Percentiles rank a stretch among this genome's conserved stretches.
These are phyloP conservation scores for Stemphylium lycopersici DNA, from an alignment of 2,329 filamentous ascomycete species.

Conservation along the genomic window DNA sequence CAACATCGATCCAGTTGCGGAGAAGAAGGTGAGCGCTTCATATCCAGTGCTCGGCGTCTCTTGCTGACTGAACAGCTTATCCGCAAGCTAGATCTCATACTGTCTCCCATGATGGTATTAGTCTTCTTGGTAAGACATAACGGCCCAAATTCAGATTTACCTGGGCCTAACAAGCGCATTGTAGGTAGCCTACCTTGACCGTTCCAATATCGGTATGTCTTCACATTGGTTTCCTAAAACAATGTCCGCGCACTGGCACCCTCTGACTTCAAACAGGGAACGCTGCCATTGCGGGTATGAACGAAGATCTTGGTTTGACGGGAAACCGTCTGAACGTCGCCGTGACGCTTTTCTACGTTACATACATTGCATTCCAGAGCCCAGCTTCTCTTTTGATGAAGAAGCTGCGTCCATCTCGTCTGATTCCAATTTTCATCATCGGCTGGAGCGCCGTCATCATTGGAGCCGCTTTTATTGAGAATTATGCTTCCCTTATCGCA, in stretches of 20 bases:
- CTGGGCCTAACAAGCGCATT: not conserved
- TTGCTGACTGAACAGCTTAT: constrained; percentile 46
- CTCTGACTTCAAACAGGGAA: constrained; percentile 45
- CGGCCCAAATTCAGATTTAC: not conserved
- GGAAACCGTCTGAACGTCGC: constrained; percentile 54
- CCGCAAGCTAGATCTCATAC: constrained; percentile 55
- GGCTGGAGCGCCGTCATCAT: constrained; percentile 23
- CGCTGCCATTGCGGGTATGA: constrained; percentile 38
- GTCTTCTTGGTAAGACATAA: constrained; percentile 54
- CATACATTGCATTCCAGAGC: constrained; percentile 57
- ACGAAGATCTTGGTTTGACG: constrained; percentile 23
- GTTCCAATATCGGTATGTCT: constrained; percentile 56
- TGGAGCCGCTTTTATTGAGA: constrained; percentile 25
- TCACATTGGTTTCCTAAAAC: not conserved
- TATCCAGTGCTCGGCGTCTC: not conserved
- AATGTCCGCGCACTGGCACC: not conserved
- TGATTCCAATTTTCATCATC: constrained; percentile 25
- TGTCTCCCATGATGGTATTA: constrained; percentile 60
- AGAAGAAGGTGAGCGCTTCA: constrained; percentile 33
- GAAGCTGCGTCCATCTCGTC: constrained; percentile 33
- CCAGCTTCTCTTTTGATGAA: constrained; percentile 56
- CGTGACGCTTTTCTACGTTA: constrained; percentile 60
- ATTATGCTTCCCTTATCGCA: constrained; percentile 28
- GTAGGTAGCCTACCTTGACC: constrained; percentile 44
- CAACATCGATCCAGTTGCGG: constrained; percentile 52